Evolutionary conservation across 805 yeast genomes (phyloP), one percentile per base, ranked within the genome.

Genomic region (Ogataea philodendri): DNA sequence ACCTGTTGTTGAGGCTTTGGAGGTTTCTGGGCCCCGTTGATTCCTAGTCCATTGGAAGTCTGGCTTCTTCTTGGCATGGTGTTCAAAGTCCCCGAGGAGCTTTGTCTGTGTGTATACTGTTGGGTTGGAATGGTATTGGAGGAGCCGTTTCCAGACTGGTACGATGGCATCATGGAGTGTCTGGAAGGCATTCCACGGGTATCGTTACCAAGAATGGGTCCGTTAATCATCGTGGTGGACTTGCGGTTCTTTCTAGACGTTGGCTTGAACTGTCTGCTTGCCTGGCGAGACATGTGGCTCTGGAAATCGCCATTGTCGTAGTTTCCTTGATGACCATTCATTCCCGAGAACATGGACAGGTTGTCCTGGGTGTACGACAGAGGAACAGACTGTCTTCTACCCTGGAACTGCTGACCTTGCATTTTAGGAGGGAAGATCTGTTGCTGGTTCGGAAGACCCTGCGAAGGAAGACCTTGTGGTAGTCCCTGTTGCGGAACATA

Each of bases 161-260:
- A 20, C 6, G 30, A 7, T 8, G 62, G 63, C 51, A 54, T 56
- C 57, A 55, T 54, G 7, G 62, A 57, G 30, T 48, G 51, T 35
- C 62, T 48, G 4, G 46, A 37, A 23, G 49, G 59, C 52, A 51
- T 48, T 15, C 61, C 60, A 13, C 59, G 44, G 17, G 49, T 46
- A 22, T 56, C 59, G 24, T 46, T 50, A 9, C 53, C 54, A n/a
- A 48, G 30, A 19, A 42, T 34, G 9, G 47, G 42, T 16, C 49
- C 53, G 5, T 49, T 39, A 26, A 67, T 55, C 43, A 61, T 49
- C 4, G 55, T 44, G 2, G 66, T 54, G 1, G 72, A 66, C 41
- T 65, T 67, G 43, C 75, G 59, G 39, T 66, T 66, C 52, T 70
- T 70, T 46, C 74, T 57, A 4, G 69, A 62, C n/a, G 74, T 64